These are phyloP conservation scores for Taiozyma sp. DNA, from an alignment of 1,139 yeast species.

Conservation along the genomic window DNA sequence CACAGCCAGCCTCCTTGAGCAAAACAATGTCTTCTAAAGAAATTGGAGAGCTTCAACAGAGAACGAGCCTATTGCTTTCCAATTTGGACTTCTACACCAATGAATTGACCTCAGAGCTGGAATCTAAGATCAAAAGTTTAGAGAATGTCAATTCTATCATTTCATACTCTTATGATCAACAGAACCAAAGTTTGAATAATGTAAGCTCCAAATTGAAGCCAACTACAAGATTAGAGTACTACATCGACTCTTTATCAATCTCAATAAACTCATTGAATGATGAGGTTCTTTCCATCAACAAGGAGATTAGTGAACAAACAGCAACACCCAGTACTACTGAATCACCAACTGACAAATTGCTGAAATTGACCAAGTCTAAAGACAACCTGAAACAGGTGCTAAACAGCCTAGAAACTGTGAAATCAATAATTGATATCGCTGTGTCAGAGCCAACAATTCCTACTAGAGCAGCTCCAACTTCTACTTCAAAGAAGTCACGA, in stretches of 20 bases:
- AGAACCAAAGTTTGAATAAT: conserved; percentile 1
- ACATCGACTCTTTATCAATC: conserved; percentile 51
- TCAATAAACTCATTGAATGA: conserved; percentile 49
- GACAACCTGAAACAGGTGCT: conserved; percentile 40
- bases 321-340: conserved; percentile 7
- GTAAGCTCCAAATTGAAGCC: conserved; percentile 24
- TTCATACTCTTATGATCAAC: conserved; percentile 25
- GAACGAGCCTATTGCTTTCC: conserved; percentile 39
- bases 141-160: conserved; percentile 37
- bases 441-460: neutral
- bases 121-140: conserved; percentile 39
- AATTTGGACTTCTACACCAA: conserved; percentile 60
- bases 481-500: conserved; percentile 1
- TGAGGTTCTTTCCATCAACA: conserved; percentile 33
- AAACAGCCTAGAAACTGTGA: conserved; percentile 38
- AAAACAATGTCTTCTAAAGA: conserved; percentile 23
- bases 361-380: conserved; percentile 39
- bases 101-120: conserved; percentile 46
- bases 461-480: conserved; percentile 20
- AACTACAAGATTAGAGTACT: conserved; percentile 55
- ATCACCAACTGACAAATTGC: conserved; percentile 27
- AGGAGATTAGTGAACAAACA: conserved; percentile 8
- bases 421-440: conserved; percentile 29
- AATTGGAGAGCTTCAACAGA: conserved; percentile 30
- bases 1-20: neutral